These are phyloP conservation scores for Kwoniella shivajii DNA, from an alignment of 1,284 basidiomycete genomes.

Conservation along the genomic window DNA sequence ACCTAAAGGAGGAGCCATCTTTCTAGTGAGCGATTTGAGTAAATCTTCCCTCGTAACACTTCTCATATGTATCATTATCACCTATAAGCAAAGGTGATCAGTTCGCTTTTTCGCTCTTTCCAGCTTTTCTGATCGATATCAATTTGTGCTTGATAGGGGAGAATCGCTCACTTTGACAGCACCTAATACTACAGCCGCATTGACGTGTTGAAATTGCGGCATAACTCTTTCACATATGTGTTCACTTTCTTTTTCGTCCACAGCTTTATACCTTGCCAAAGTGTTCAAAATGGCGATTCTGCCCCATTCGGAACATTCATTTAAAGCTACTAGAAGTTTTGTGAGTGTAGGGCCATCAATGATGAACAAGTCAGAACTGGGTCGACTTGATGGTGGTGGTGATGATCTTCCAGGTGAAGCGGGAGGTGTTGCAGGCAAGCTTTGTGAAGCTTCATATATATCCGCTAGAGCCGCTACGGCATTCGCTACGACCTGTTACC, in stretches of 20 bases:
- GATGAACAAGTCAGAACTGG: slow-evolving; percentile 63
- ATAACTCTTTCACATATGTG: slow-evolving; percentile 98
- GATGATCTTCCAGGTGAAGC: slow-evolving; percentile 50
- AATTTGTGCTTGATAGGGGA: not conserved
- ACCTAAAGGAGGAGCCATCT: slow-evolving; percentile 94
- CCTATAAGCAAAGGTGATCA: slow-evolving; percentile 57
- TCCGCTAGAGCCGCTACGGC: slow-evolving; percentile 96
- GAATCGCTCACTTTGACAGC: slow-evolving; percentile 79
- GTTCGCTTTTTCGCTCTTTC: not conserved
- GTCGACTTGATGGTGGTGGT: slow-evolving; percentile 61
- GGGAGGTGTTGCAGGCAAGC: slow-evolving; percentile 38
- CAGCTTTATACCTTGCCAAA: slow-evolving; percentile 76
- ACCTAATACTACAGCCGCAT: slow-evolving; percentile 90
- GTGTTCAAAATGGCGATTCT: slow-evolving; percentile 89
- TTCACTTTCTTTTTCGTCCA: slow-evolving; percentile 91
- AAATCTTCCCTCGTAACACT: slow-evolving; percentile 81
- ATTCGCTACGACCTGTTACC: slow-evolving; percentile 78
- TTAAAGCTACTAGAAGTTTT: slow-evolving; percentile 91
- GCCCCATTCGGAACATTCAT: slow-evolving; percentile 99
- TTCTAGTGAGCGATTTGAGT: slow-evolving; percentile 80
- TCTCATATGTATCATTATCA: slow-evolving; percentile 96
- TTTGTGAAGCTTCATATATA: slow-evolving; percentile 67
- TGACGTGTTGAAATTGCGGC: slow-evolving; percentile 97
- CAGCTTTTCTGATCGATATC: not conserved
- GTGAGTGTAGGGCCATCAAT: slow-evolving; percentile 80